These are phyloP conservation scores for Pseudogymnoascus sp. DNA, from an alignment of 2,329 filamentous ascomycete genomes.

Conservation along the genomic window DNA sequence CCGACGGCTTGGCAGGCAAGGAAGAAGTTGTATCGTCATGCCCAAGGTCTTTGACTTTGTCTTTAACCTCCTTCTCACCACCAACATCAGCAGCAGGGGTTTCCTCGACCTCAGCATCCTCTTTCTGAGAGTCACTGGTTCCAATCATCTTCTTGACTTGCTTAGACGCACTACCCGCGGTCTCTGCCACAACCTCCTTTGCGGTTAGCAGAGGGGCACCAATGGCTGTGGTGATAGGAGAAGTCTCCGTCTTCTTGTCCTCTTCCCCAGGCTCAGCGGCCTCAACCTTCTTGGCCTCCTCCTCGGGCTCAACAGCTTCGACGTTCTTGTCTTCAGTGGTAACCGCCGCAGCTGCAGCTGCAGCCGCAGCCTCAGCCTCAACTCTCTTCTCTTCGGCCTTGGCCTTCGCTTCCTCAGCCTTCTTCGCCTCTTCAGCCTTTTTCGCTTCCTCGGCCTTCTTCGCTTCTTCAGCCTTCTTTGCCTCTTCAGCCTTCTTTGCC, in stretches of 20 bases:
- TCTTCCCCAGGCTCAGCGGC: background rate
- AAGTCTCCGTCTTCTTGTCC: background rate
- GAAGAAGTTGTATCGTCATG: background rate
- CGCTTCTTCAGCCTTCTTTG: background rate
- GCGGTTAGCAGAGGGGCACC: background rate
- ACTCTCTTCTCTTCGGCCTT: background rate
- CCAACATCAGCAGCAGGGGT: background rate
- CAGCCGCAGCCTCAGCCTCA: too few relatives aligned
- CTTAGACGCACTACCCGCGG: background rate
- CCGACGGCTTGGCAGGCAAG: background rate
- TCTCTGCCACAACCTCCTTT: constrained; percentile 6
- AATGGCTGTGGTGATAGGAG: background rate
- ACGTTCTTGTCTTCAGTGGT: background rate
- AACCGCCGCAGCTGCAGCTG: background rate
- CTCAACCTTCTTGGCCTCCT: background rate
- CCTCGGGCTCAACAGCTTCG: background rate
- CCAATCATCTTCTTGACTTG: background rate
- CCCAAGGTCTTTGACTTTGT: background rate
- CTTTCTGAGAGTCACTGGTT: background rate
- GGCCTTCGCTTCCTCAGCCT: background rate
- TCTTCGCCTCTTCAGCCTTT: background rate
- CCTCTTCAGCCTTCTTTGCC: background rate
- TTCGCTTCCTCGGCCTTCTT: background rate
- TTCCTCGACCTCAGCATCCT: background rate
- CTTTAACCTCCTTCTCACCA: background rate